A percentile compares a stretch with the other conserved stretches of the same genome.
phyloP scores from a whole-genome alignment of 2,329 filamentous ascomycete genomes.

The Fusarium sp. region DNA sequence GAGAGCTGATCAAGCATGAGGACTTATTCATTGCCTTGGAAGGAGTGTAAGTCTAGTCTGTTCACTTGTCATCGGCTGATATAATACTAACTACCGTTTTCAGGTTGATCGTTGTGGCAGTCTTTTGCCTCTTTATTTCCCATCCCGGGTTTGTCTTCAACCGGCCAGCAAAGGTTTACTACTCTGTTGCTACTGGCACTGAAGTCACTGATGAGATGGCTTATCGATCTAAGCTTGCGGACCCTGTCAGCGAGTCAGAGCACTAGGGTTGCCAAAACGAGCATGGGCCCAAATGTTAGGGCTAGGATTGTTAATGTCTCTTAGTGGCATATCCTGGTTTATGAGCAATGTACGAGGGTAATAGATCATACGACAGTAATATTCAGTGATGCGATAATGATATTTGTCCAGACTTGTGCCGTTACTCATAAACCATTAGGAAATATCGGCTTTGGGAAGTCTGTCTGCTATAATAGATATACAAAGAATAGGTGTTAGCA shows the following conservation, averaged over 20 bases:
- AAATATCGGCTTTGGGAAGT: no score
- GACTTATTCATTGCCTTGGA: slow-evolving; percentile 55
- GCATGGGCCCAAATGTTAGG: not conserved
- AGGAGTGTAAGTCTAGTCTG: slow-evolving; percentile 39
- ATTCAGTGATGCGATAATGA: not conserved
- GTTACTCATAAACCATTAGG: accelerated
- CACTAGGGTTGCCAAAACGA: not conserved
- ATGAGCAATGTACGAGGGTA: accelerated
- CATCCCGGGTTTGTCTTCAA: slow-evolving; percentile 15
- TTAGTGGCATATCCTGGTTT: not conserved
- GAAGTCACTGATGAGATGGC: not conserved
- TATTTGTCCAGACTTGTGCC: not conserved
- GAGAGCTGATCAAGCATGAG: slow-evolving; percentile 56
- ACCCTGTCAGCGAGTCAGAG: not conserved
- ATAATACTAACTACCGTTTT: accelerated
- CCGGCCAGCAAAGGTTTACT: not conserved
- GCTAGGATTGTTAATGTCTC: not conserved
- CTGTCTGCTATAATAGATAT: not conserved
- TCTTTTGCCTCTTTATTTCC: slow-evolving; percentile 9
- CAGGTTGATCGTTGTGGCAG: slow-evolving; percentile 23
- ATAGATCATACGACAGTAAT: not conserved
- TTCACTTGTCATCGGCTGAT: accelerated
- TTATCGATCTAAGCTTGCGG: not conserved
- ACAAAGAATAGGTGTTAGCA: not conserved
- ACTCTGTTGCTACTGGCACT: not conserved